Conservation (phyloP, 768 basidiomycete species). For the Tubosaeta sp. region DNA sequence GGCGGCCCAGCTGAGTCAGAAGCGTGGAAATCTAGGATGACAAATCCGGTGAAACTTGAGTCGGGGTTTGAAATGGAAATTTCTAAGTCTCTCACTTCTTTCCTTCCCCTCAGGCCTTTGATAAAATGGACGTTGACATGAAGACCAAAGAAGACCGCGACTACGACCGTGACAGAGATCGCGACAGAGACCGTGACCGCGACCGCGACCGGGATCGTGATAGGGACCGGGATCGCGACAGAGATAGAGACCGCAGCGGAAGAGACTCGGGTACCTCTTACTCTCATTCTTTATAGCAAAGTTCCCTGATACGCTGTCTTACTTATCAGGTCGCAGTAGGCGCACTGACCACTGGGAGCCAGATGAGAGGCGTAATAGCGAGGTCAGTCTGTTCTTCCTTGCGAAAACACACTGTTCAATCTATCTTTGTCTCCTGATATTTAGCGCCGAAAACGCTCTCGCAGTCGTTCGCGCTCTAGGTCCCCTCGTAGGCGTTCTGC, state of each 20-base stretch:
- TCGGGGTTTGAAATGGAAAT: conserved; percentile 17
- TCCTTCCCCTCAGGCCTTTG: conserved; percentile 3
- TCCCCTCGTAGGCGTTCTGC: conserved; percentile 62
- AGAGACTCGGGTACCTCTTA: conserved; percentile 51
- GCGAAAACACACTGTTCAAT: not conserved
- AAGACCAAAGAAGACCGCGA: conserved; percentile 71
- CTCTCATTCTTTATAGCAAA: not conserved
- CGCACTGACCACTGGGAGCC: conserved; percentile 81
- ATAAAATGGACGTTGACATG: conserved; percentile 77
- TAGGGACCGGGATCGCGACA: conserved; percentile 35
- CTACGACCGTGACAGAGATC: conserved; percentile 52
- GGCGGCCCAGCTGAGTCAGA: not conserved
- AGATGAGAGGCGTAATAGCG: conserved; percentile 67
- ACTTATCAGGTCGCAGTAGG: conserved; percentile 39
- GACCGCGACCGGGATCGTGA: conserved; percentile 38
- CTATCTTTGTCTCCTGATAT: not conserved
- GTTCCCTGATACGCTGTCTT: not conserved
- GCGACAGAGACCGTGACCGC: conserved; percentile 39
- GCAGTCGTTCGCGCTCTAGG: conserved; percentile 62
- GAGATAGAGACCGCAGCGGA: conserved; percentile 42
- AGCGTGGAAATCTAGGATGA: not conserved
- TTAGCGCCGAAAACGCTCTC: conserved; percentile 67
- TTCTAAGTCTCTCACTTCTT: conserved; percentile 10
- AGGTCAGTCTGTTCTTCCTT: conserved; percentile 42
- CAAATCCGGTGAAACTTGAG: not conserved